phyloP scores from a whole-genome alignment of 1,284 basidiomycete genomes.

The Ustilago bromivora region DNA sequence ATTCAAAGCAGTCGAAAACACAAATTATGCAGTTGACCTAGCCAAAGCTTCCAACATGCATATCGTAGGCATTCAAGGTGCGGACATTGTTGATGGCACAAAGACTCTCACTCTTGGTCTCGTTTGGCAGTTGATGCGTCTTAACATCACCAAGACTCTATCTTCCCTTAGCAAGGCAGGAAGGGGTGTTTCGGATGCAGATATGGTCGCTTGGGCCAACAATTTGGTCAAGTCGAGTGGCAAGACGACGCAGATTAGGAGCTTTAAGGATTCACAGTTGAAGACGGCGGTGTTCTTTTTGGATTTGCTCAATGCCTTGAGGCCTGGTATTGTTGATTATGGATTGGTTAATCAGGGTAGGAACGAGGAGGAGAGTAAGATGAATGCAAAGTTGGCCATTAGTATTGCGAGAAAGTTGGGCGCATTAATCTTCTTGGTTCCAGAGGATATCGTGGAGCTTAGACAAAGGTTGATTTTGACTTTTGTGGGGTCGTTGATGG shows the following conservation, averaged over 20 bases:
- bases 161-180: constrained; percentile 81
- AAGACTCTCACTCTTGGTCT: constrained; percentile 93
- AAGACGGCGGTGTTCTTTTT: constrained; percentile 93
- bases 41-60: constrained; percentile 93
- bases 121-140: constrained; percentile 96
- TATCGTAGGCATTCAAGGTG: constrained; percentile 95
- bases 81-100: constrained; percentile 92
- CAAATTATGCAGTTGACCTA: constrained; percentile 94
- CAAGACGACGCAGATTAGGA: constrained; percentile 79
- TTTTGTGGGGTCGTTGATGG: constrained; percentile 74
- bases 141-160: constrained; percentile 93
- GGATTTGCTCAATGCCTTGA: constrained; percentile 88
- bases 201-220: constrained; percentile 98
- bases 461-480: constrained; percentile 72
- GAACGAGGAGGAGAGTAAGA: constrained; percentile 86
- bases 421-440: constrained; percentile 95
- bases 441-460: constrained; percentile 77
- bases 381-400: constrained; percentile 90
- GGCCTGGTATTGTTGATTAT: constrained; percentile 95
- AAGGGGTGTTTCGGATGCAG: constrained; percentile 84
- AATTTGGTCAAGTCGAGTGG: constrained; percentile 82
- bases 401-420: constrained; percentile 98
- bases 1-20: constrained; percentile 98
- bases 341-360: constrained; percentile 79
- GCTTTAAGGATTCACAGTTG: constrained; percentile 93